Evolutionary conservation across 495 filamentous ascomycete genomes (phyloP).

Genomic region (Cercophora samala): DNA sequence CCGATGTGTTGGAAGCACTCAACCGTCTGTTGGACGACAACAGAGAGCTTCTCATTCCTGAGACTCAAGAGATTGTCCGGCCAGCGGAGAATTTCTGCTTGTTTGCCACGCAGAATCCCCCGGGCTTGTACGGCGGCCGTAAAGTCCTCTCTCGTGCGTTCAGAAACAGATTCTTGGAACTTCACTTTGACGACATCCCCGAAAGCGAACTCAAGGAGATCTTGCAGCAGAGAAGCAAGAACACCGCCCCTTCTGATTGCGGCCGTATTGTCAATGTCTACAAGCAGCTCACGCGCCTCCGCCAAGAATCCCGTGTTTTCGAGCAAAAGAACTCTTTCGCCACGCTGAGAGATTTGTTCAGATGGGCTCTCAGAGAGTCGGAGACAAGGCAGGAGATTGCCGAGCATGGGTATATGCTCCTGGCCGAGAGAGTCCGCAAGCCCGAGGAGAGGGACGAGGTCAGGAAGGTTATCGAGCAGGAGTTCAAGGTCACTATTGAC

Average conservation of each 20-base stretch:
- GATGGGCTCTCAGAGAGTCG: constrained; percentile 87
- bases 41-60: constrained; percentile 92
- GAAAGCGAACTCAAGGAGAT: constrained; percentile 93
- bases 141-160: constrained; percentile 93
- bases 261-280: constrained; percentile 90
- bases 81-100: constrained; percentile 96
- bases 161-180: constrained; percentile 91
- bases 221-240: constrained; percentile 76
- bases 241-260: constrained; percentile 88
- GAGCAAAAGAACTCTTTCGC: constrained; percentile 98
- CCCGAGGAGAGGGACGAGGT: constrained; percentile 79
- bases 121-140: constrained; percentile 90
- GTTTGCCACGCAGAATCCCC: constrained; percentile 98
- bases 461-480: constrained; percentile 84
- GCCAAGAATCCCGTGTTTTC: constrained; percentile 85
- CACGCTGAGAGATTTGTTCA: constrained; percentile 91
- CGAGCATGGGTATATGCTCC: constrained; percentile 89
- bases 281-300: constrained; percentile 78
- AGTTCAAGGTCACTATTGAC: constrained; percentile 83
- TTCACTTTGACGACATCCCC: constrained; percentile 98
- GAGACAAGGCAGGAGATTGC: constrained; percentile 87
- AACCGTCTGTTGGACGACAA: constrained; percentile 97
- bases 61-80: constrained; percentile 89
- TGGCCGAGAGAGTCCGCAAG: constrained; percentile 92
- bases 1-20: constrained; percentile 91